phyloP scores from a whole-genome alignment of 2,329 filamentous ascomycete genomes.

The Coniochaeta prunicola region DNA sequence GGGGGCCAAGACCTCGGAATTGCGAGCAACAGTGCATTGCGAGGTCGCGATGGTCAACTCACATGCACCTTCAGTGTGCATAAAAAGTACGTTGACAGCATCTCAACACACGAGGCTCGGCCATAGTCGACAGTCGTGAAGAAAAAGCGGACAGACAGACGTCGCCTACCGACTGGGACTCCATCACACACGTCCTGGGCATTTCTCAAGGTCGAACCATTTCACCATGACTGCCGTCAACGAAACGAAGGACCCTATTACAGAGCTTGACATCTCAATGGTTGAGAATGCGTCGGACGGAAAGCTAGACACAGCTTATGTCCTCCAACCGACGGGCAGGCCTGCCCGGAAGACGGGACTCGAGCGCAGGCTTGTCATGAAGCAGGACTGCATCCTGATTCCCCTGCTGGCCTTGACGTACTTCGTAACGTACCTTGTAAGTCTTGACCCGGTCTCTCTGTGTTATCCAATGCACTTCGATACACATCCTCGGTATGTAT shows the following conservation, averaged over 20 bases:
- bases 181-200: background rate
- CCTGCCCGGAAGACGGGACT: background rate
- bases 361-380: background rate
- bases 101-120: background rate
- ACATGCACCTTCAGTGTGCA: background rate
- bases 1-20: background rate
- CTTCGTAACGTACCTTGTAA: conserved; percentile 1
- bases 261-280: background rate
- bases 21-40: background rate
- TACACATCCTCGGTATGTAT: background rate
- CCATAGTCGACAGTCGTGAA: background rate
- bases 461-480: too few species aligned
- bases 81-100: background rate
- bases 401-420: background rate
- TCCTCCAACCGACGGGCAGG: background rate
- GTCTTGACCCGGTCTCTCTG: background rate
- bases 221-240: background rate
- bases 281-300: background rate
- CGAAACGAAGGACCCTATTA: background rate
- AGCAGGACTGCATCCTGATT: background rate
- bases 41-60: background rate
- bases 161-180: background rate
- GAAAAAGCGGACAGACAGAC: background rate
- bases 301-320: background rate
- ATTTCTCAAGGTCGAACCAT: too few species aligned